Base-by-base conservation (phyloP, 148 eudicot genomes). In the Cornus florida region DNA sequence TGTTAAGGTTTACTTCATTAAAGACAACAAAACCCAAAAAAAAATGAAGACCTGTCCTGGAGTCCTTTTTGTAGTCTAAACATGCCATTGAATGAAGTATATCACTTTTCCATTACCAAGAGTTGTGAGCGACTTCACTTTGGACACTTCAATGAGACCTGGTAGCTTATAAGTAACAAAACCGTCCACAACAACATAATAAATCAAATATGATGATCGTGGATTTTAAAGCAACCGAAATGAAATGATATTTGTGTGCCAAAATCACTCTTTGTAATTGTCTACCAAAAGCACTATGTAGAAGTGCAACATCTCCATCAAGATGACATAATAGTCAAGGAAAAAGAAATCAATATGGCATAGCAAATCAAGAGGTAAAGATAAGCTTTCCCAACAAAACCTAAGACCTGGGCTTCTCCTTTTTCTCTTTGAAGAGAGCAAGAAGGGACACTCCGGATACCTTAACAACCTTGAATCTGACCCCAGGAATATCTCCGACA, bases 341-440 rank as follows among this genome's bases (percentile, higher is more conserved):
- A 28, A 28, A 28, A 28, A 28, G 28, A 28, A 28, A 28, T 28
- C 28, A 28, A 28, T 28, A 28, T 28, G 28, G 28, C 28, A 28
- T 28, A 53, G 17, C 59, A 53, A 53, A 43, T 43, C 48, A 43
- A 43, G 48, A 53, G 59, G 59, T 17, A 53, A 53, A 53, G 17
- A 53, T 53, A 4, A 53, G 59, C 17, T 53, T 53, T 53, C 59
- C 59, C 19, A 12, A 53, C 14, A 53, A 16, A 53, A 53, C 19
- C 59, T 53, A 53, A 53, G 59, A 53, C 59, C 59, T 53, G 3
- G 59, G 59, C 59, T 79, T 79, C 60, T 72, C 81, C 60, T 79
- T 78, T 20, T 78, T 78, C 80, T 78, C 75, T 64, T 78, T 78
- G 69, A 78, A 78, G 56, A 78, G 80, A 62, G 76, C 81, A 31